Base-by-base conservation (phyloP, 495 filamentous ascomycete genomes). In the Podospora australis region DNA sequence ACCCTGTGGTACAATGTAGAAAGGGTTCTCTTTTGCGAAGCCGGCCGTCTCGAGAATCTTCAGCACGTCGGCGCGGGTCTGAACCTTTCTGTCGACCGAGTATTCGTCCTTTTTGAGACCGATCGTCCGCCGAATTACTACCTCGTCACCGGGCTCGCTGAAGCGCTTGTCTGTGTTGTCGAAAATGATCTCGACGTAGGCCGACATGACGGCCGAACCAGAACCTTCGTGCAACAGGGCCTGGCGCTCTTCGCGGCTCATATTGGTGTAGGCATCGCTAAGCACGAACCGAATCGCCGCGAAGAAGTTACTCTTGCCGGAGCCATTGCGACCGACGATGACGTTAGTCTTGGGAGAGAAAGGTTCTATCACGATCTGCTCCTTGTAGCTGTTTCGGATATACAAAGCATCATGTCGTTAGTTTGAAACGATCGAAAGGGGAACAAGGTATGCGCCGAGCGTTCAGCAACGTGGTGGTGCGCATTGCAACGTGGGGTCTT, bases 281-380 rank as follows among this genome's bases (percentile, higher is more conserved):
- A 99, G 84, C 20, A 96, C 92, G 65, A 99, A 99, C 17, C 90
- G 90, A 70, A 99, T 96, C 24, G 92, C 92, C 34, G 91, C 92
- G 68, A 99, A 99, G 80, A 99, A 99, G 72, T 99, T 99, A 65
- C 89, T 95, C 75, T 99, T 99, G 58, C 92, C 92, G 2, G 92
- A 96, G 53, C 92, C 92, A 78, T 99, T 99, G 69, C 92, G 92
- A 48, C 92, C 92, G 57, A 99, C 92, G 59, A 99, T 96, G 46
- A 99, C 88, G 78, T 99, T 99, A 70, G 89, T 90, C 62, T 92
- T 92, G 6, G 92, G 87, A 8, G 90, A 96, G 69, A 99, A 99
- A 44, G 92, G 91, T 62, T 97, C 92, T 63, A 96, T 96, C 63
- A 95, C 87, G 25, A 90, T 96, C 68, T 99, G 92, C 56, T 97